Evolutionary conservation across 2,329 filamentous ascomycete species (phyloP).

Genomic region (Claviceps sp.): DNA sequence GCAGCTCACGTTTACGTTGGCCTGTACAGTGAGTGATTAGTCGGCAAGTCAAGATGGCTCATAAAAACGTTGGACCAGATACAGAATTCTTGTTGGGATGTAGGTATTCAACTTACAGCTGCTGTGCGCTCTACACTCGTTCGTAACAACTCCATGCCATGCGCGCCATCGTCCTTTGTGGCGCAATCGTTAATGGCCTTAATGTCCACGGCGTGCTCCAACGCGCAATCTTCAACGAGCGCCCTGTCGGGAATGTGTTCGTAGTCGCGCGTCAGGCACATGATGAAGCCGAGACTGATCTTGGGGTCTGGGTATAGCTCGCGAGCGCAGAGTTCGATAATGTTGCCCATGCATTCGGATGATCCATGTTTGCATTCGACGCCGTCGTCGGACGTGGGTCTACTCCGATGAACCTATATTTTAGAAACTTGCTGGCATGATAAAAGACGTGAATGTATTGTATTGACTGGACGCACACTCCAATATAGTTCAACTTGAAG

Average conservation of each 20-base stretch:
- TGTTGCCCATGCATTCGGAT: slow-evolving; percentile 81
- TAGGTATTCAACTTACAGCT: slow-evolving; percentile 28
- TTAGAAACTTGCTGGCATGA: neutral
- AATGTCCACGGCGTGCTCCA: slow-evolving; percentile 84
- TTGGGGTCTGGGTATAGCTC: slow-evolving; percentile 74
- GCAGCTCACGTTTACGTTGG: slow-evolving; percentile 58
- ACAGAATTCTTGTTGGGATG: neutral
- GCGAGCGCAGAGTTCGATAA: slow-evolving; percentile 82
- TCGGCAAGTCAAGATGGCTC: no score
- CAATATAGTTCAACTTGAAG: slow-evolving; percentile 85
- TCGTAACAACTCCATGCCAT: slow-evolving; percentile 54
- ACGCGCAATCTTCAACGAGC: slow-evolving; percentile 75
- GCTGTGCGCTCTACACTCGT: slow-evolving; percentile 52
- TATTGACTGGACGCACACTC: slow-evolving; percentile 39
- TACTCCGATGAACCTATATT: slow-evolving; percentile 20
- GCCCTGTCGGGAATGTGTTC: slow-evolving; percentile 59
- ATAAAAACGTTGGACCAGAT: neutral
- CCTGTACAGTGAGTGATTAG: slow-evolving; percentile 19
- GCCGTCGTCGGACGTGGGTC: slow-evolving; percentile 61
- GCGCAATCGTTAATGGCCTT: slow-evolving; percentile 70
- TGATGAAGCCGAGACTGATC: slow-evolving; percentile 81
- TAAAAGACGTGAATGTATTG: neutral
- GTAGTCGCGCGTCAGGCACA: slow-evolving; percentile 74
- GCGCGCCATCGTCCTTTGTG: slow-evolving; percentile 59
- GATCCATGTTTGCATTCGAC: slow-evolving; percentile 84